Percentiles rank a stretch among this genome's conserved stretches.
These are phyloP conservation scores for Cicer judaicum DNA, from an alignment of 306 rosid species.

Conservation along the genomic window DNA sequence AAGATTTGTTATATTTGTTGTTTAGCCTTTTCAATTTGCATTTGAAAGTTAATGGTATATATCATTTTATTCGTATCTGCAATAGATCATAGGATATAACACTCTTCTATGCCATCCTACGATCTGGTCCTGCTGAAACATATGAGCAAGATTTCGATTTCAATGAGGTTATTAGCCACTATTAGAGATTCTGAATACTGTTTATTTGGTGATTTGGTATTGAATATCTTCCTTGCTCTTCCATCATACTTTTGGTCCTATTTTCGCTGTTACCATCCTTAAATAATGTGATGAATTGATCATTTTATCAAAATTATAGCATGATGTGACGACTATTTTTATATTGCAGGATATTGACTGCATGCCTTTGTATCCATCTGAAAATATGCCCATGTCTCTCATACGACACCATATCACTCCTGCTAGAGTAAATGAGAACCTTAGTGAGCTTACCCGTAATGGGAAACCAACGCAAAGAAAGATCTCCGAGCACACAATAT, in stretches of 20 bases:
- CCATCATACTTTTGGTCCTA: slow-evolving; percentile 31
- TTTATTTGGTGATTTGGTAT: slow-evolving; percentile 33
- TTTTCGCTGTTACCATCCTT: slow-evolving; percentile 18
- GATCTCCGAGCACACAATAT: slow-evolving; percentile 55
- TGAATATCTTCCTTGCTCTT: slow-evolving; percentile 25
- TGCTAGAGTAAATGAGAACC: slow-evolving; percentile 56
- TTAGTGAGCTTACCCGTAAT: slow-evolving; percentile 56
- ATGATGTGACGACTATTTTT: slow-evolving; percentile 39
- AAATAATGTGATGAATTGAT: slow-evolving; percentile 4
- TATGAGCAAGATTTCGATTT: slow-evolving; percentile 10
- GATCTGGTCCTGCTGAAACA: slow-evolving; percentile 34
- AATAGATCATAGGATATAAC: slow-evolving; percentile 25
- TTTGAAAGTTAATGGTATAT: not conserved
- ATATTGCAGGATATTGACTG: slow-evolving; percentile 87
- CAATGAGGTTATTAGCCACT: slow-evolving; percentile 31
- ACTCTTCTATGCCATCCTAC: slow-evolving; percentile 1
- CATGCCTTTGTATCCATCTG: slow-evolving; percentile 85
- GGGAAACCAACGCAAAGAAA: slow-evolving; percentile 57
- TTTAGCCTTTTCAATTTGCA: not conserved
- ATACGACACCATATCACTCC: slow-evolving; percentile 49
- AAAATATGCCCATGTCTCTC: slow-evolving; percentile 75
- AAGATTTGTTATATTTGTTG: not conserved
- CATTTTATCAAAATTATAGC: slow-evolving; percentile 35
- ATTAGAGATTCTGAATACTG: slow-evolving; percentile 16
- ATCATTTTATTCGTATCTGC: slow-evolving; percentile 6